Conservation (phyloP, 2,329 filamentous ascomycete species). For the Cladophialophora chaetospira region DNA sequence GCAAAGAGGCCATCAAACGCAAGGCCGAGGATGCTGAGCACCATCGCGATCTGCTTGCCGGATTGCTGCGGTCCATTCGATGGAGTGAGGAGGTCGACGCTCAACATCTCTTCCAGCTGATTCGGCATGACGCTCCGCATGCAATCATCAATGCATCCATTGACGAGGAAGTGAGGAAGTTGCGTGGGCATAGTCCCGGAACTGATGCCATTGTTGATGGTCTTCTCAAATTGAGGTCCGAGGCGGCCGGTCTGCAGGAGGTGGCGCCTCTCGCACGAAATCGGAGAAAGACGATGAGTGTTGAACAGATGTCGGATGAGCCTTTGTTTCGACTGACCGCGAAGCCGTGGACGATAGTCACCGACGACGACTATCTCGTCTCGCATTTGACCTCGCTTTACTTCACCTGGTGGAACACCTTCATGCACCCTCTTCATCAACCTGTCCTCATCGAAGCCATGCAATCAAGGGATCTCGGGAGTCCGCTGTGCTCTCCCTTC, state of each 20-base stretch:
- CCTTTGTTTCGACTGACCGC: slow-evolving; percentile 5
- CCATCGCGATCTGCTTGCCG: slow-evolving; percentile 2
- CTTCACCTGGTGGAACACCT: slow-evolving; percentile 38
- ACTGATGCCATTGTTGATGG: slow-evolving; percentile 5
- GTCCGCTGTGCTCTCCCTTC: slow-evolving; percentile 37
- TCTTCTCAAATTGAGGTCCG: slow-evolving; percentile 1
- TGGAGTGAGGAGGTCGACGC: slow-evolving; percentile 4
- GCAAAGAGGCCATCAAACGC: slow-evolving; percentile 10
- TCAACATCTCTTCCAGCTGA: slow-evolving; percentile 2
- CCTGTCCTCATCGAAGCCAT: slow-evolving; percentile 41
- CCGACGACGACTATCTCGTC: slow-evolving; percentile 38
- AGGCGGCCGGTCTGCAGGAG: not conserved
- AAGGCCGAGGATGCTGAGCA: slow-evolving; percentile 6
- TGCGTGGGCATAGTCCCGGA: not conserved
- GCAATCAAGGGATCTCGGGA: slow-evolving; percentile 34
- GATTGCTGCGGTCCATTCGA: slow-evolving; percentile 5
- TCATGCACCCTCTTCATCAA: slow-evolving; percentile 38
- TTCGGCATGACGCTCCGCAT: slow-evolving; percentile 1
- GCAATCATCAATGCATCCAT: not conserved
- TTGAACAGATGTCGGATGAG: slow-evolving; percentile 8
- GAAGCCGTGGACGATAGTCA: slow-evolving; percentile 39
- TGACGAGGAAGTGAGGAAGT: slow-evolving; percentile 5
- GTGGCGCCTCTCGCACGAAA: not conserved
- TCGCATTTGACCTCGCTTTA: slow-evolving; percentile 40
- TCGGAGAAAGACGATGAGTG: slow-evolving; percentile 5